Base-by-base conservation (phyloP, 75 land plant species). In the Pinus taeda region DNA sequence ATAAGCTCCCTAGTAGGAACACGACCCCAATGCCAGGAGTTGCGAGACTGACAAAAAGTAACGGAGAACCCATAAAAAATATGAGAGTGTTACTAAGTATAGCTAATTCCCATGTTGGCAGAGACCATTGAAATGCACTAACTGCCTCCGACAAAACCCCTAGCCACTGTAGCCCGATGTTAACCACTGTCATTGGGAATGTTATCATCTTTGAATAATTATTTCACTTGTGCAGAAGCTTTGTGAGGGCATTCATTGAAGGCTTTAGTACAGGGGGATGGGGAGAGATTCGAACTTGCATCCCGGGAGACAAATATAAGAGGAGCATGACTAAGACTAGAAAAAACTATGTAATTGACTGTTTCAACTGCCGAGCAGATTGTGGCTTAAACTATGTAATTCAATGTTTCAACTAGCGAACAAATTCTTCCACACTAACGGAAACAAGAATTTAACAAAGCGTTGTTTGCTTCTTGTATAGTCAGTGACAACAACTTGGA, bases 101-200 rank as follows among this genome's bases (percentile, higher is more conserved):
- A 8, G 98, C 83, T 0, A 96, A 91, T 39, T 80, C 81, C 98
- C 98, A 95, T 9, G 94, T 89, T 76, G 92, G 82, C 13, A 94
- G 98, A 74, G 57, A 78, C 62, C 60, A 69, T 30, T 65, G 59
- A 24, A 77, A 69, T 55, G 33, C 57, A 11, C 62, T 56, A 57
- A 72, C 55, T 14, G 26, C 29, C 7, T 39, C 12, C 7, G 74
- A 17, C 21, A 72, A 2, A 22, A 45, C 55, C 55, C 74, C 49
- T 8, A 37, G 36, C 37, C 30, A 29, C 14, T 63, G 26, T 63
- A 63, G 66, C 36, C 15, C 66, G 12, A 18, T 37, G 36, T 63
- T 63, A 1, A 63, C 66, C 6, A 15, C 33, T 12, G 22, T 2
- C 66, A 63, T 63, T 29, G 2, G 15, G 36, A 63, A 14, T 37